phyloP scores from a whole-genome alignment of 2,329 filamentous ascomycete species.

The Cladosporium sphaerospermum region DNA sequence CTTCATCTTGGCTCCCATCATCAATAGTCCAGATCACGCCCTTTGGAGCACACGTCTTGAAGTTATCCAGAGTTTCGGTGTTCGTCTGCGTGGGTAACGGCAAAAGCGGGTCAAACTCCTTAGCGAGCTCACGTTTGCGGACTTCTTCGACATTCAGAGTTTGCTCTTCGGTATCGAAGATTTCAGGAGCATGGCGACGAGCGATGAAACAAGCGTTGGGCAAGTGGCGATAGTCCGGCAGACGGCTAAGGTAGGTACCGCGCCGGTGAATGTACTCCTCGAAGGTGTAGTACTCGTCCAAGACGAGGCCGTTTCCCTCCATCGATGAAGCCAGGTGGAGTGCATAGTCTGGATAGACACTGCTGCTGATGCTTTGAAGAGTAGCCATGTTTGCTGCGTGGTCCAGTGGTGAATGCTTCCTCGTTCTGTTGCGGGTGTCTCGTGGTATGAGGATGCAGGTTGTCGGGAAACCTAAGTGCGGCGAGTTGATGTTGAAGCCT shows the following conservation, averaged over 20 bases:
- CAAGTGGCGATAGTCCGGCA: slow-evolving; percentile 15
- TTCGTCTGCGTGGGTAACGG: slow-evolving; percentile 25
- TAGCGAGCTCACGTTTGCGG: slow-evolving; percentile 19
- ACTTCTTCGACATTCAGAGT: slow-evolving; percentile 22
- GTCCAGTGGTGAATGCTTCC: no score
- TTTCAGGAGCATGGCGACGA: slow-evolving; percentile 15
- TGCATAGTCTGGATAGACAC: not conserved
- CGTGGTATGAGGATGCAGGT: no score
- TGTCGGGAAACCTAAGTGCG: no score
- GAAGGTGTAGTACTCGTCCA: slow-evolving; percentile 24
- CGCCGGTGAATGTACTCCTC: slow-evolving; percentile 23
- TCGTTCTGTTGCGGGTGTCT: no score
- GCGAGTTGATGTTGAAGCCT: no score
- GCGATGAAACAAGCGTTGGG: slow-evolving; percentile 13
- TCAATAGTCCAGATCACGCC: slow-evolving; percentile 12
- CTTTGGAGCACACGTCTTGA: slow-evolving; percentile 16
- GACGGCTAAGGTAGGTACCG: slow-evolving; percentile 18
- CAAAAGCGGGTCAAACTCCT: slow-evolving; percentile 19
- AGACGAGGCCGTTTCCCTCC: slow-evolving; percentile 18
- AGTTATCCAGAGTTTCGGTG: slow-evolving; percentile 22
- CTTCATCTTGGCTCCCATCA: not conserved
- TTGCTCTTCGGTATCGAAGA: slow-evolving; percentile 16
- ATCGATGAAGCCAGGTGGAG: not conserved
- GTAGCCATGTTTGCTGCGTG: not conserved
- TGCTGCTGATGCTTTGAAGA: not conserved